Percentiles rank a stretch among this genome's conserved stretches.
phyloP scores from a whole-genome alignment of 306 rosid species.

The Lathyrus tuberosus region DNA sequence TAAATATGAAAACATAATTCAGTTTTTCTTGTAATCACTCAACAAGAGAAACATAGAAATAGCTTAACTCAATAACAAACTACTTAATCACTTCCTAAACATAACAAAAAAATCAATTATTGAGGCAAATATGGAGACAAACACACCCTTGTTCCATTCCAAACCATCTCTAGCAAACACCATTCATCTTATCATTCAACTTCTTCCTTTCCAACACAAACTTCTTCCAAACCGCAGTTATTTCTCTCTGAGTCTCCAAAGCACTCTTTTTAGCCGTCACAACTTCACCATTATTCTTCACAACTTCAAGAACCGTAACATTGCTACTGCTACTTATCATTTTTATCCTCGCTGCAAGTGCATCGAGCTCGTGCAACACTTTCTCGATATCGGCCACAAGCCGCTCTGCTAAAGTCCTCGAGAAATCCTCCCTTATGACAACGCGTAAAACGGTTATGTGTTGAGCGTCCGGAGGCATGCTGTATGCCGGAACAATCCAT shows the following conservation, averaged over 20 bases:
- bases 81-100: background rate
- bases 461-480: conserved; percentile 91
- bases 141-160: background rate
- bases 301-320: conserved; percentile 6
- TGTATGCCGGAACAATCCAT: conserved; percentile 95
- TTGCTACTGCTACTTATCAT: conserved; percentile 27
- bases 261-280: conserved; percentile 55
- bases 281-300: conserved; percentile 26
- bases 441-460: conserved; percentile 80
- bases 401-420: conserved; percentile 89
- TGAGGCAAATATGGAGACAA: conserved; percentile 5
- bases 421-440: conserved; percentile 88
- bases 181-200: conserved; percentile 68
- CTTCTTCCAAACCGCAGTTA: conserved; percentile 78
- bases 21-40: conserved; percentile 6
- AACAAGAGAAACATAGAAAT: conserved; percentile 22
- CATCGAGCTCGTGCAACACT: conserved; percentile 78
- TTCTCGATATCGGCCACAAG: conserved; percentile 65
- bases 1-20: background rate
- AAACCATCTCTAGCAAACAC: conserved; percentile 54
- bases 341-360: conserved; percentile 53
- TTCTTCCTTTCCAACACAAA: conserved; percentile 77
- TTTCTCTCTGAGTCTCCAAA: conserved; percentile 66
- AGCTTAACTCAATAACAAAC: conserved; percentile 15
- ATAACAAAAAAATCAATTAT: background rate